phyloP scores from a whole-genome alignment of 1,139 yeast species.

The Geotrichum klebahnii region DNA sequence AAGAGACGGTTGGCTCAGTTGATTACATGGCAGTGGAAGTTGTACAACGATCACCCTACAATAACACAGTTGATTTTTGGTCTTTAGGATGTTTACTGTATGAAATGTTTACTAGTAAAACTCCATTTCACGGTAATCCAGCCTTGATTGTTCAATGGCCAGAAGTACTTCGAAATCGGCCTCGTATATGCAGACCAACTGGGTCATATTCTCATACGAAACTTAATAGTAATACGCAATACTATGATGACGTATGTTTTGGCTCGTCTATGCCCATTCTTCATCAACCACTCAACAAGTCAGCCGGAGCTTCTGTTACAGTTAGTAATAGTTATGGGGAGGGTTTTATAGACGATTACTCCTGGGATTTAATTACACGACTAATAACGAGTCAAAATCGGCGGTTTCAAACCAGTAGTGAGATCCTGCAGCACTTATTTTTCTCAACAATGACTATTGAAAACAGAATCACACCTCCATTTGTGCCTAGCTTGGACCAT shows the following conservation, averaged over 20 bases:
- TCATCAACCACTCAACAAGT: not conserved
- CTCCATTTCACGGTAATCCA: slow-evolving; percentile 22
- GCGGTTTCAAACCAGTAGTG: slow-evolving; percentile 16
- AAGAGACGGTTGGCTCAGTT: slow-evolving; percentile 22
- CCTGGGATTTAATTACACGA: slow-evolving; percentile 20
- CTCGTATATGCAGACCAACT: slow-evolving; percentile 2
- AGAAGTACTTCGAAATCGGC: slow-evolving; percentile 6
- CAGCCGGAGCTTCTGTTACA: not conserved
- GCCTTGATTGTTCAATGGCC: slow-evolving; percentile 16
- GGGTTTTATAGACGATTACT: slow-evolving; percentile 11
- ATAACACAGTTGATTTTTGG: slow-evolving; percentile 22
- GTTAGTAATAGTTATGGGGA: not conserved
- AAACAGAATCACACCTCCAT: slow-evolving; percentile 18
- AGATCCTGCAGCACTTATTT: slow-evolving; percentile 18
- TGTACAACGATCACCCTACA: slow-evolving; percentile 16
- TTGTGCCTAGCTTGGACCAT: slow-evolving; percentile 19
- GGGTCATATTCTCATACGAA: no score
- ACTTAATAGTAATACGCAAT: no score
- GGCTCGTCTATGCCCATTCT: slow-evolving; percentile 3
- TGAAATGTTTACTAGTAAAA: slow-evolving; percentile 22
- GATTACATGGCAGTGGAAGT: slow-evolving; percentile 24
- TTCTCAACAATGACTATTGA: slow-evolving; percentile 14
- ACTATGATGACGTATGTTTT: slow-evolving; percentile 5
- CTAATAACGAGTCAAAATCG: slow-evolving; percentile 12
- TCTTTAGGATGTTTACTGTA: slow-evolving; percentile 22